Evolutionary conservation across 1,139 yeast genomes (phyloP).

Genomic region (Kodamaea alishanica): DNA sequence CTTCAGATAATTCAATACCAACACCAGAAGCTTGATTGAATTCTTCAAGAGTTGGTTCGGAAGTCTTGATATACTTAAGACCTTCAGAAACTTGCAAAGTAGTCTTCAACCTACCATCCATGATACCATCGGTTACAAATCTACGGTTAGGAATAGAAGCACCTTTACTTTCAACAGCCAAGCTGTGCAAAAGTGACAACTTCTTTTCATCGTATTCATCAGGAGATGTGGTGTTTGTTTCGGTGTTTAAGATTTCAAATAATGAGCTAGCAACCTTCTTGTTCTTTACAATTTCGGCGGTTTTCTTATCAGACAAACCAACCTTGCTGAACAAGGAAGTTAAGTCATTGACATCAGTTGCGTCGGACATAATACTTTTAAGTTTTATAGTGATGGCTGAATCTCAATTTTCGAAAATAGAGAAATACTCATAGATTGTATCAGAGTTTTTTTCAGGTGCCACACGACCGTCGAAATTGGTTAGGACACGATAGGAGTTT

Average conservation of each 20-base stretch:
- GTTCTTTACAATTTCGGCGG: constrained; percentile 76
- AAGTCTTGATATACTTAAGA: constrained; percentile 59
- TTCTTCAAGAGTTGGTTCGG: constrained; percentile 38
- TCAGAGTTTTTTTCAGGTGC: too few relatives aligned
- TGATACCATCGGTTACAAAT: constrained; percentile 56
- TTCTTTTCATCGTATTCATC: constrained; percentile 40
- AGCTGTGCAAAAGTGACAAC: constrained; percentile 65
- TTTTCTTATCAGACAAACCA: constrained; percentile 70
- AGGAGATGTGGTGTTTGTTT: constrained; percentile 23
- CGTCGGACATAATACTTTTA: too few relatives aligned
- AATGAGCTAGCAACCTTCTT: constrained; percentile 76
- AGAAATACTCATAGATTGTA: too few relatives aligned
- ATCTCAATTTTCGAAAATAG: too few relatives aligned
- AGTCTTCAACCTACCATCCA: constrained; percentile 60
- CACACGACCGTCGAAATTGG: too few relatives aligned
- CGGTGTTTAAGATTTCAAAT: constrained; percentile 50
- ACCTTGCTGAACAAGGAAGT: constrained; percentile 49
- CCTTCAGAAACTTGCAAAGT: constrained; percentile 79
- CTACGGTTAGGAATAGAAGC: constrained; percentile 41
- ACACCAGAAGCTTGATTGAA: constrained; percentile 73
- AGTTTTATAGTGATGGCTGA: too few relatives aligned
- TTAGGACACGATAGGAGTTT: too few relatives aligned
- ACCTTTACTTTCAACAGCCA: constrained; percentile 66
- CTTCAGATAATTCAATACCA: constrained; percentile 68
- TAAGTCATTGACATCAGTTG: constrained; percentile 25